A percentile compares a stretch with the other conserved stretches of the same genome.
Evolutionary conservation across 2,329 filamentous ascomycete species (phyloP).

Genomic region (Atkinsonella texensis): DNA sequence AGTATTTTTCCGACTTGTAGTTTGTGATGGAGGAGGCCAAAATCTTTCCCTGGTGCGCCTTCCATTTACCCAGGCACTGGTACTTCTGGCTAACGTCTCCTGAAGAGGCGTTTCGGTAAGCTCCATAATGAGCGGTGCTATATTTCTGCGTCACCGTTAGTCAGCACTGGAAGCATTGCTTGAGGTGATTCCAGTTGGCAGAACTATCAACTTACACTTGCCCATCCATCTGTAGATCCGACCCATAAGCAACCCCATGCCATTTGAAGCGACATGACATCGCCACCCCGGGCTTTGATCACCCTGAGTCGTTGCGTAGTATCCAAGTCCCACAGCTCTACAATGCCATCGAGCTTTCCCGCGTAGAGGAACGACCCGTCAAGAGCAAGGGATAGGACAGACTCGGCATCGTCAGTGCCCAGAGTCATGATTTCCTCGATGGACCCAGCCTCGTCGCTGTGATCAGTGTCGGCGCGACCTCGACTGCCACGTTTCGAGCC

Average conservation of each 20-base stretch:
- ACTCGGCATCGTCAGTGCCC: constrained; percentile 49
- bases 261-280: constrained; percentile 79
- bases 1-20: constrained; percentile 63
- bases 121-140: constrained; percentile 52
- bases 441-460: constrained; percentile 31
- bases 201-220: constrained; percentile 49
- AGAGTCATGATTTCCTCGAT: constrained; percentile 59
- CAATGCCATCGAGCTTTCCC: constrained; percentile 73
- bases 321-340: constrained; percentile 95
- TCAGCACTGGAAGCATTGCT: background rate
- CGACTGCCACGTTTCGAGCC: constrained; percentile 3
- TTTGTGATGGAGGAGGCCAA: constrained; percentile 69
- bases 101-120: constrained; percentile 35
- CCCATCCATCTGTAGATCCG: constrained; percentile 77
- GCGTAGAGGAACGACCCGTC: constrained; percentile 90
- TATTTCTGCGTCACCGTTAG: constrained; percentile 40
- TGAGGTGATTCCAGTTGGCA: background rate
- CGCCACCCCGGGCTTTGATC: constrained; percentile 67
- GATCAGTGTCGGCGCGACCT: constrained; percentile 25
- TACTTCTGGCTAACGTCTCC: constrained; percentile 65
- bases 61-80: constrained; percentile 64
- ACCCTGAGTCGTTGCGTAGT: constrained; percentile 82
- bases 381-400: constrained; percentile 65
- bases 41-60: constrained; percentile 77
- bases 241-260: constrained; percentile 78